Percentiles rank a stretch among this genome's conserved stretches.
These are phyloP conservation scores for Geosmithia morbida DNA, from an alignment of 2,329 filamentous ascomycete species.

Conservation along the genomic window DNA sequence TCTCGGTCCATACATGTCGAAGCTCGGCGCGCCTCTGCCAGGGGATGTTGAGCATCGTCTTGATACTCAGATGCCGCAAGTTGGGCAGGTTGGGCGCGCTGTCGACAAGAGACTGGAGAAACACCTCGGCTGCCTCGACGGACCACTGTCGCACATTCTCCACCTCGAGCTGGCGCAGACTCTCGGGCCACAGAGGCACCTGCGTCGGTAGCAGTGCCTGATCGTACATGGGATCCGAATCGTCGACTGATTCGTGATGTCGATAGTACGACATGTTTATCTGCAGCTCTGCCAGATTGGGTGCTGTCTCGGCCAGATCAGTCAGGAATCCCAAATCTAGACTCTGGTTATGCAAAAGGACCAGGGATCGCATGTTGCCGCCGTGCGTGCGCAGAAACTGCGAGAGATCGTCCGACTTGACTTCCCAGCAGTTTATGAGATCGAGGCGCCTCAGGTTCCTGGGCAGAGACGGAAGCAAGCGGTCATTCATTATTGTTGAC, in stretches of 20 bases:
- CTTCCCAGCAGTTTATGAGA: conserved; percentile 64
- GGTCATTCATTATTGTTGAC: conserved; percentile 55
- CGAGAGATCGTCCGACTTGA: conserved; percentile 52
- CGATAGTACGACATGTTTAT: conserved; percentile 73
- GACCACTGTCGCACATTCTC: conserved; percentile 66
- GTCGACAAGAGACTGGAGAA: conserved; percentile 67
- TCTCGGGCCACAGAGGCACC: conserved; percentile 64
- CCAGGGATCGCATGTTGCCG: conserved; percentile 48
- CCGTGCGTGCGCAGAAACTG: conserved; percentile 56
- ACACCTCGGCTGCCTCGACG: conserved; percentile 53
- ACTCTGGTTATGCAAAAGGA: conserved; percentile 65
- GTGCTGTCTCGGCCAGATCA: conserved; percentile 51
- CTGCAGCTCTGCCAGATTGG: conserved; percentile 52
- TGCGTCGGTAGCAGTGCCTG: conserved; percentile 48
- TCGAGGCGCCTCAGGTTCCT: conserved; percentile 51
- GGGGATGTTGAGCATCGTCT: conserved; percentile 62
- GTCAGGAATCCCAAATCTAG: conserved; percentile 64
- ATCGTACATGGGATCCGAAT: conserved; percentile 63
- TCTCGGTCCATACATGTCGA: conserved; percentile 62
- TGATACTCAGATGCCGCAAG: conserved; percentile 58
- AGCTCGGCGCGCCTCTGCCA: conserved; percentile 77
- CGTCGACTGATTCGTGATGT: conserved; percentile 49
- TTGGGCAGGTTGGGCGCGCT: conserved; percentile 50
- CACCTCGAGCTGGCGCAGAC: conserved; percentile 58
- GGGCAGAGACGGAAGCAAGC: conserved; percentile 56